phyloP scores from a whole-genome alignment of 345 rosid genomes.

The Kernera saxatilis region DNA sequence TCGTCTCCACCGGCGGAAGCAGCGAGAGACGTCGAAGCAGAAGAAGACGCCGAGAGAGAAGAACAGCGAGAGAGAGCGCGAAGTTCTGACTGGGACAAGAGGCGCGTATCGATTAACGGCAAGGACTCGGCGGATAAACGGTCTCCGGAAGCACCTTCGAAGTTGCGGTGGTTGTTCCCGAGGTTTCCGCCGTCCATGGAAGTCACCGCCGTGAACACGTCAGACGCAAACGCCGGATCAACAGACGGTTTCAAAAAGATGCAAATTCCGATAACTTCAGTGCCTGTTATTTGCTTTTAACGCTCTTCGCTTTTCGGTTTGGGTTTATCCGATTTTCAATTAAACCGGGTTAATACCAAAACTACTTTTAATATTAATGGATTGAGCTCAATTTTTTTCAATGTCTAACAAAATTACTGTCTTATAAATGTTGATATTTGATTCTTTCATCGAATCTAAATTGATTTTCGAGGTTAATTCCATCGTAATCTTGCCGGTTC shows the following conservation, averaged over 20 bases:
- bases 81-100: conserved; percentile 64
- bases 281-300: neutral
- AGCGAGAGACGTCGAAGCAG: conserved; percentile 35
- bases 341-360: neutral
- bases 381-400: too few relatives aligned
- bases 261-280: neutral
- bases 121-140: conserved; percentile 36
- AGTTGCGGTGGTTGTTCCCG: conserved; percentile 7
- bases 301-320: conserved; percentile 10
- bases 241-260: conserved; percentile 10
- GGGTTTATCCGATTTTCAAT: neutral
- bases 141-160: neutral
- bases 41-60: conserved; percentile 46
- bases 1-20: conserved; percentile 34
- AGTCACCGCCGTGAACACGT: conserved; percentile 38
- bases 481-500: too few relatives aligned
- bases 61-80: conserved; percentile 54
- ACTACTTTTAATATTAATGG: too few relatives aligned
- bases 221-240: neutral
- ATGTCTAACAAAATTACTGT: too few relatives aligned
- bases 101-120: conserved; percentile 58
- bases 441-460: too few relatives aligned
- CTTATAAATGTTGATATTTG: too few relatives aligned
- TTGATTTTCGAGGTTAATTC: too few relatives aligned
- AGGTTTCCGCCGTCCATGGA: conserved; percentile 30